These are phyloP conservation scores for Cadophora luteo-olivacea DNA, from an alignment of 2,329 filamentous ascomycete genomes.

Conservation along the genomic window DNA sequence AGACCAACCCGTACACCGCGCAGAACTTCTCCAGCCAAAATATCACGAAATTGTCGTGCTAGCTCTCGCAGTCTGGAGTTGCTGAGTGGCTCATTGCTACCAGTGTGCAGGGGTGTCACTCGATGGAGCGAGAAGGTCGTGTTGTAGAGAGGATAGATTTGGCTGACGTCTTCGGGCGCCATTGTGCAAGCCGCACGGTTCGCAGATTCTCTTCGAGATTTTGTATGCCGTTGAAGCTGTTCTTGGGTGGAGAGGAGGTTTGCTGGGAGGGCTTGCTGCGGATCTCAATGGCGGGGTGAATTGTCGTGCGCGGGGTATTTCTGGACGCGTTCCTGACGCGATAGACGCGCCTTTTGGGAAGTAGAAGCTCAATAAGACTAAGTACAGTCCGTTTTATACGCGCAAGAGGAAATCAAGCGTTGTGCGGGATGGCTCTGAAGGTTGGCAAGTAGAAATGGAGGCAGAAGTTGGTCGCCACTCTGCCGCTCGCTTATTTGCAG, in stretches of 20 bases:
- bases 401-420: not conserved
- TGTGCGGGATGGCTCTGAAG: not conserved
- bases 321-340: conserved; percentile 15
- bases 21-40: conserved; percentile 52
- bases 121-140: conserved; percentile 52
- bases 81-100: conserved; percentile 43
- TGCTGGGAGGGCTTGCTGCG: too few species aligned
- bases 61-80: conserved; percentile 46
- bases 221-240: not conserved
- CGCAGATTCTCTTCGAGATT: not conserved
- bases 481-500: not conserved
- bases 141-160: conserved; percentile 52
- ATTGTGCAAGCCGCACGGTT: conserved; percentile 14
- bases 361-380: not conserved
- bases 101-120: conserved; percentile 53
- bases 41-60: conserved; percentile 50
- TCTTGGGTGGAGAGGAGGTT: not conserved
- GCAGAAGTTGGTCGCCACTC: not conserved
- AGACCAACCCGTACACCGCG: conserved; percentile 53
- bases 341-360: not conserved
- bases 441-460: not conserved
- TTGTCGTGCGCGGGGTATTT: conserved; percentile 9
- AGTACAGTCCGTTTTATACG: not conserved
- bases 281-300: not conserved
- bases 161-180: conserved; percentile 26